Base-by-base conservation (phyloP, 139 green algal species). In the Pleodorina starrii region DNA sequence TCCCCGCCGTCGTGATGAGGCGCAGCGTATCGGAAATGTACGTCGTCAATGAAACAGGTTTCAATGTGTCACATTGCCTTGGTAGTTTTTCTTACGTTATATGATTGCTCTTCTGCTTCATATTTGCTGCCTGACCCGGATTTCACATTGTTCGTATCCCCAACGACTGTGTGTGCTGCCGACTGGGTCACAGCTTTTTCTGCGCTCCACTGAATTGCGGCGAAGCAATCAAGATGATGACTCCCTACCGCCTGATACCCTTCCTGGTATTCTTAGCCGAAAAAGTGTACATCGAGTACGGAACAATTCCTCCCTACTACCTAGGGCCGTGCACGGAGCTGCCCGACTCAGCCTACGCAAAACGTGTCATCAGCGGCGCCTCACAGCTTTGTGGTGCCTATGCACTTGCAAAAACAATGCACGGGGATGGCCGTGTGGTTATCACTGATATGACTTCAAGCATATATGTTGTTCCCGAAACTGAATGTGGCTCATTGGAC, bases 231-330 rank as follows among this genome's bases (percentile, higher is more conserved):
- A 11, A 14, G 2, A 17, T 86, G 7, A 35, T 21, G 79, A 36
- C 36, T 27, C 79, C 79, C 5, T 19, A 23, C 0, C 1, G 23
- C 1, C 6, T 29, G 21, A 4, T 38, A 23, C 79, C 79, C 7
- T 11, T n/a, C 1, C 38, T 86, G 4, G 79, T 38, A 11, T 9
- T 86, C 21, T 54, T 86, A 38, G 46, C 79, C 7, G 27, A 54
- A 16, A 38, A 42, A 1, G 36, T 38, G 27, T 86, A 75, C 59
- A 14, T 86, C 0, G 79, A 86, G 36, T 86, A 86, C 36, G 79
- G 79, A 54, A 86, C 38, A 10, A 23, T 66, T 23, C 79, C 79
- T 38, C 79, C 57, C 19, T 46, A 59, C 36, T 86, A 86, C 57
- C 40, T 86, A 6, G 79, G 79, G 29, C 54, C 79, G 3, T 86